Evolutionary conservation across 768 basidiomycete genomes (phyloP).

Genomic region (Serendipita vermifera): DNA sequence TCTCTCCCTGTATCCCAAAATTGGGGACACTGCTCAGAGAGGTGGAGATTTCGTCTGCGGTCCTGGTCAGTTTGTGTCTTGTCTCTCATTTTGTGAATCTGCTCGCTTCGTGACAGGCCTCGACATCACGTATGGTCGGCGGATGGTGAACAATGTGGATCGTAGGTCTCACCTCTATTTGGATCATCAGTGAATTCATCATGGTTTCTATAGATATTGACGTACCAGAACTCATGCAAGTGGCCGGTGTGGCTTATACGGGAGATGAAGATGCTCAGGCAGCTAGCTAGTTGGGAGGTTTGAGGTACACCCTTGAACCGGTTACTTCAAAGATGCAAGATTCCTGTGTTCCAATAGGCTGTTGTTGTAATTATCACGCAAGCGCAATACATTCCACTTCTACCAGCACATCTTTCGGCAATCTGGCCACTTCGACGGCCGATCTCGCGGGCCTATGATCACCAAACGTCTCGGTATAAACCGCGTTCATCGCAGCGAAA

Average conservation of each 20-base stretch:
- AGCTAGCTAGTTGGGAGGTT: too few relatives aligned
- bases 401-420: slow-evolving; percentile 83
- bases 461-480: slow-evolving; percentile 79
- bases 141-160: slow-evolving; percentile 53
- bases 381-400: slow-evolving; percentile 80
- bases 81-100: not conserved
- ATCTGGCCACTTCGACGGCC: slow-evolving; percentile 74
- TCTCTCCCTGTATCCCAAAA: not conserved
- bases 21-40: slow-evolving; percentile 46
- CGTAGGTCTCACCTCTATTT: slow-evolving; percentile 25
- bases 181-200: too few relatives aligned
- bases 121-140: slow-evolving; percentile 31
- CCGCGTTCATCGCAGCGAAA: slow-evolving; percentile 66
- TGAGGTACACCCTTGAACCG: too few relatives aligned
- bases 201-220: too few relatives aligned
- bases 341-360: too few relatives aligned
- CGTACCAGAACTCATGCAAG: slow-evolving; percentile 35
- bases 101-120: not conserved
- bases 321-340: too few relatives aligned
- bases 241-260: slow-evolving; percentile 26
- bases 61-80: slow-evolving; percentile 34
- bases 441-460: slow-evolving; percentile 88
- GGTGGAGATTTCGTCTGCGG: slow-evolving; percentile 54
- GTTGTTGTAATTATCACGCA: not conserved
- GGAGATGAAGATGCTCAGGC: too few relatives aligned